Evolutionary conservation across 1,284 basidiomycete species (phyloP).

Genomic region (Cerrena zonata): DNA sequence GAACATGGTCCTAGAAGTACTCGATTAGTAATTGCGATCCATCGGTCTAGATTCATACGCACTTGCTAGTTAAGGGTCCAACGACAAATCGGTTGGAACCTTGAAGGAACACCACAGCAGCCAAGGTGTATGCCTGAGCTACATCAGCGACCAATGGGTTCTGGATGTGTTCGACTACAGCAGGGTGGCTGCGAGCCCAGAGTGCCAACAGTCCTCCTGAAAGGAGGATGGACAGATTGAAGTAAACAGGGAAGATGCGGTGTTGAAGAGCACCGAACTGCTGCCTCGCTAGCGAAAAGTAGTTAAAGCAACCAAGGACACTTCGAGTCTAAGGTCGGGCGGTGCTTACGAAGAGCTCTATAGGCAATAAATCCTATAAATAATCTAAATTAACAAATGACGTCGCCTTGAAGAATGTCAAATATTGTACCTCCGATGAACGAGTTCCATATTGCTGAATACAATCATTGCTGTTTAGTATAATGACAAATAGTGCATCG

Average conservation of each 20-base stretch:
- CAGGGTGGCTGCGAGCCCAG: conserved; percentile 63
- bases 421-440: conserved; percentile 54
- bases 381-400: neutral
- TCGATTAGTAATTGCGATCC: no score
- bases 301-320: neutral
- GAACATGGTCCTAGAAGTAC: conserved; percentile 55
- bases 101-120: conserved; percentile 45
- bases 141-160: conserved; percentile 58
- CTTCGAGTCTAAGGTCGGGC: neutral
- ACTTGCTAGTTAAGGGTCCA: conserved; percentile 66
- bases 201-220: conserved; percentile 52
- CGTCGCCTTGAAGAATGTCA: neutral
- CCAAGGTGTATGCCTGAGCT: conserved; percentile 63
- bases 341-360: conserved; percentile 47
- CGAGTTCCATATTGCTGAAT: conserved; percentile 55
- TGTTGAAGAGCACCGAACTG: conserved; percentile 76
- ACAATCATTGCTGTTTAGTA: conserved; percentile 4
- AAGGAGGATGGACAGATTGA: conserved; percentile 53
- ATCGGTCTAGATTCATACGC: no score
- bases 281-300: conserved; percentile 44
- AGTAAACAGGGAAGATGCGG: conserved; percentile 72
- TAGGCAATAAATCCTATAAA: conserved; percentile 51
- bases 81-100: conserved; percentile 53
- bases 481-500: neutral
- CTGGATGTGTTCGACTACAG: conserved; percentile 44